These are phyloP conservation scores for Hymenoscyphus fraxineus DNA, from an alignment of 2,329 filamentous ascomycete species.

Conservation along the genomic window DNA sequence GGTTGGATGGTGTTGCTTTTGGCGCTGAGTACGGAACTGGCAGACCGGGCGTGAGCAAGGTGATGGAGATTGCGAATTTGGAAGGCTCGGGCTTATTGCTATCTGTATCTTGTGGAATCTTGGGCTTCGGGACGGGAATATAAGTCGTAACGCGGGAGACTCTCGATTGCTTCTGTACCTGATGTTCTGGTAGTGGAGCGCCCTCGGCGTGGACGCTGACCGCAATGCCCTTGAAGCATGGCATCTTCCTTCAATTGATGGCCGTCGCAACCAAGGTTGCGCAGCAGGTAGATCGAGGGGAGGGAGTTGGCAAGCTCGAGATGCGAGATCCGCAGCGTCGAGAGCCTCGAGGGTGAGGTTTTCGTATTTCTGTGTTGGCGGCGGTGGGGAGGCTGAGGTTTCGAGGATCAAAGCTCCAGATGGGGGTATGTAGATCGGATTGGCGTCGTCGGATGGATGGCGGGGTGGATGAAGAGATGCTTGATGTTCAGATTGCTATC, in stretches of 20 bases:
- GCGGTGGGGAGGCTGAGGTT: conserved; percentile 1
- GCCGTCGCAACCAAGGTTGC: not conserved
- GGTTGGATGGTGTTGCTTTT: conserved; percentile 71
- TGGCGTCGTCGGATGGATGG: not conserved
- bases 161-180: conserved; percentile 89
- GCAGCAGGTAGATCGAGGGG: not conserved
- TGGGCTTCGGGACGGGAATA: conserved; percentile 89
- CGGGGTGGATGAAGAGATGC: conserved; percentile 3
- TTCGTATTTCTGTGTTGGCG: not conserved
- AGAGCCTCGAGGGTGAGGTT: not conserved
- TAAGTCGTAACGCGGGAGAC: conserved; percentile 93
- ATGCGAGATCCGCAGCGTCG: not conserved
- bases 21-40: conserved; percentile 91
- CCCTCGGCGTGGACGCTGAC: conserved; percentile 87
- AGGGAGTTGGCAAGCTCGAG: conserved; percentile 3
- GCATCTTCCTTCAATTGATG: conserved; percentile 50
- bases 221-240: conserved; percentile 98
- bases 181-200: conserved; percentile 84
- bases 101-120: conserved; percentile 60
- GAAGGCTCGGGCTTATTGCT: conserved; percentile 81
- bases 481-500: not conserved
- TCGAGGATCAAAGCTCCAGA: conserved; percentile 1
- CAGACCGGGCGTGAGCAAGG: conserved; percentile 81
- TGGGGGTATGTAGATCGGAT: not conserved
- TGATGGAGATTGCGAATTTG: conserved; percentile 97